These are phyloP conservation scores for Serendipita indica DNA, from an alignment of 768 basidiomycete species.

Conservation along the genomic window DNA sequence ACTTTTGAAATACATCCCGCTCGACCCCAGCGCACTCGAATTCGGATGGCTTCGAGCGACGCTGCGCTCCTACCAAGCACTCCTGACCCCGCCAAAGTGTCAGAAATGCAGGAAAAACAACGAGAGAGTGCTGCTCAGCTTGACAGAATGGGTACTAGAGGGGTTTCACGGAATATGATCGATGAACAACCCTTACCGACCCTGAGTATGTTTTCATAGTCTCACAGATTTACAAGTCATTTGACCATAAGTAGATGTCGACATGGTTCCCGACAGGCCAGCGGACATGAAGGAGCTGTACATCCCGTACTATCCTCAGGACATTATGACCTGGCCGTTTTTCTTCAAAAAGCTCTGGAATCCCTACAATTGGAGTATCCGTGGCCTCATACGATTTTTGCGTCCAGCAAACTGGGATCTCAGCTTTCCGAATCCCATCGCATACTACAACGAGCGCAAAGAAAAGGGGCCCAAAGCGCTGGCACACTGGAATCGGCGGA, in stretches of 20 bases:
- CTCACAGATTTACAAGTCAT: neutral
- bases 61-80: too few relatives aligned
- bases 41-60: too few relatives aligned
- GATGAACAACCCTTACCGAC: neutral
- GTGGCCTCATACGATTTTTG: neutral
- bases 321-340: neutral
- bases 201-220: neutral
- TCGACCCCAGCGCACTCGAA: too few relatives aligned
- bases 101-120: too few relatives aligned
- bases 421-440: too few relatives aligned
- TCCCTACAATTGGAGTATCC: conserved; percentile 22
- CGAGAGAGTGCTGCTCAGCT: neutral
- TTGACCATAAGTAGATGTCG: neutral
- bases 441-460: too few relatives aligned
- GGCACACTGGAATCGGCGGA: neutral
- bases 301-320: neutral
- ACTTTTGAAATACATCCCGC: too few relatives aligned
- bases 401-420: neutral
- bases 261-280: neutral
- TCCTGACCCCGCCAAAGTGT: too few relatives aligned
- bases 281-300: neutral
- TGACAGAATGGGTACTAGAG: neutral
- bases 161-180: neutral
- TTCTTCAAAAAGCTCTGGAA: too few relatives aligned
- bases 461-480: neutral